phyloP scores from a whole-genome alignment of 495 filamentous ascomycete genomes.

The Hypoxylon lienhwacheense region DNA sequence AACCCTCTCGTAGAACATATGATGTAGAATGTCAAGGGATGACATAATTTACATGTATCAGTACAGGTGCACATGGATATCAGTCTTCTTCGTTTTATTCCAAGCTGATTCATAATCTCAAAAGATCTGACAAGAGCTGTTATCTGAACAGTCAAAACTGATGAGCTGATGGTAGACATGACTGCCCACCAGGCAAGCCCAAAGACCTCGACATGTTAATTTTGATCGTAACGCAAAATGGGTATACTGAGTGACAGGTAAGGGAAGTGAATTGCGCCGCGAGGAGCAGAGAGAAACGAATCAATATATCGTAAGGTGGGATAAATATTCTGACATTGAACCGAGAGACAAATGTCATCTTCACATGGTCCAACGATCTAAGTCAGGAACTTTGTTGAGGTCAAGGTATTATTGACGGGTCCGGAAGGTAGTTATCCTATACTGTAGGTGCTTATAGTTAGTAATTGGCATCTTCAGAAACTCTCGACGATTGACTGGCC shows the following conservation, averaged over 20 bases:
- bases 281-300: background rate
- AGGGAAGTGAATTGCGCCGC: conserved; percentile 11
- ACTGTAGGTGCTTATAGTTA: conserved; percentile 24
- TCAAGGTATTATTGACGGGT: conserved; percentile 6
- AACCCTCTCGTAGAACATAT: conserved; percentile 15
- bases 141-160: conserved; percentile 8
- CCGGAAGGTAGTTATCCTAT: conserved; percentile 27
- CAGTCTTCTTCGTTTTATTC: conserved; percentile 15
- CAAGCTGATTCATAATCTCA: conserved; percentile 16
- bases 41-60: conserved; percentile 33
- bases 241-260: conserved; percentile 30
- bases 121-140: conserved; percentile 14
- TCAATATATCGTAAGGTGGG: conserved; percentile 1
- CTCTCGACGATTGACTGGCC: too few relatives aligned
- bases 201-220: conserved; percentile 11
- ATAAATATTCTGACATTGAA: conserved; percentile 17
- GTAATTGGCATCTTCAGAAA: too few relatives aligned
- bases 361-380: conserved; percentile 3
- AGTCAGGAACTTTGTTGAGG: conserved; percentile 5
- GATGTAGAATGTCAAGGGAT: background rate
- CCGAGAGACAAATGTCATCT: conserved; percentile 7
- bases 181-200: conserved; percentile 10
- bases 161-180: conserved; percentile 8
- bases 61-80: conserved; percentile 31
- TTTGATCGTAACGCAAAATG: conserved; percentile 31